A percentile compares a stretch with the other conserved stretches of the same genome.
Evolutionary conservation across 1,284 basidiomycete genomes (phyloP).

Genomic region (Erythrobasidium hasegawianum): DNA sequence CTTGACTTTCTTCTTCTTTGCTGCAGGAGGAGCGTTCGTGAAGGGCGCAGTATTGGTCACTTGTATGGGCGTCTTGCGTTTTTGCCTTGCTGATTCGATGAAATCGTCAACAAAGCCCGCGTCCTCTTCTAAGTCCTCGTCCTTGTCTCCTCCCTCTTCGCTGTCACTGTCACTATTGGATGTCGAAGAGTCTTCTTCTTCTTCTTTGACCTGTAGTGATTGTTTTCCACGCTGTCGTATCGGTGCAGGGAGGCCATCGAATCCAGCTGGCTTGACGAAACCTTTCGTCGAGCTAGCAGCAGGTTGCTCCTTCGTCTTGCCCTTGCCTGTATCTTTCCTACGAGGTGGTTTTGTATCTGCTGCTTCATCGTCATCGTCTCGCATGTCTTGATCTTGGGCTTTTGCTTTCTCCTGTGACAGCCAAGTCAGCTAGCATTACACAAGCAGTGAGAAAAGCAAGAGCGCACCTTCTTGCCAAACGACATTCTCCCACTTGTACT

Average conservation of each 20-base stretch:
- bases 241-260: background rate
- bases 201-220: background rate
- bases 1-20: constrained; percentile 2
- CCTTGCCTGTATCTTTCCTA: background rate
- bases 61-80: background rate
- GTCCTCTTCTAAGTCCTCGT: background rate
- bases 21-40: background rate
- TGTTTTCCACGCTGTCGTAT: background rate
- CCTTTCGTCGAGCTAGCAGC: no score
- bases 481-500: background rate
- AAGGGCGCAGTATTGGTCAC: background rate
- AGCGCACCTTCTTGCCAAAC: background rate
- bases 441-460: no score
- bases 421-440: no score
- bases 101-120: background rate
- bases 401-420: background rate
- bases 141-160: no score
- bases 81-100: background rate
- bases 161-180: no score
- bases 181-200: constrained; percentile 2
- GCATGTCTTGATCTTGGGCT: background rate
- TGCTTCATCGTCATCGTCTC: background rate
- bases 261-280: constrained; percentile 1
- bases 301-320: background rate
- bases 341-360: background rate